phyloP scores from a whole-genome alignment of 768 basidiomycete species.

The Phlebiopsis flavidoalba region DNA sequence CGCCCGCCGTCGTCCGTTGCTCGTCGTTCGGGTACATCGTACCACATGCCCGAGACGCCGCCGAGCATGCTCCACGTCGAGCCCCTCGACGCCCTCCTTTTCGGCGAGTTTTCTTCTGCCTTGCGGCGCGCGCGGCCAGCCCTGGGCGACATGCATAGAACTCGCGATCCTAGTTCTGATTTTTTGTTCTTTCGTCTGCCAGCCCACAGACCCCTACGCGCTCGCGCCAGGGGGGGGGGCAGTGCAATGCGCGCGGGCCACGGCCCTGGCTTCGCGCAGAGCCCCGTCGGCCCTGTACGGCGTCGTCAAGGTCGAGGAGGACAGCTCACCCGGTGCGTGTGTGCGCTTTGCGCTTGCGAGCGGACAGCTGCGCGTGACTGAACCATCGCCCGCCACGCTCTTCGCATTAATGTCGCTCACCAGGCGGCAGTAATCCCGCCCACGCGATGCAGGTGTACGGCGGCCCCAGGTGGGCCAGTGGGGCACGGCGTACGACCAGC shows the following conservation, averaged over 20 bases:
- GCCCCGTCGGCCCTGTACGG: constrained; percentile 19
- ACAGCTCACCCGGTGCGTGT: constrained; percentile 29
- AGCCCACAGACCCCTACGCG: constrained; percentile 28
- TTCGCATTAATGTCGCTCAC: constrained; percentile 11
- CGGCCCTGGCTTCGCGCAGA: background rate
- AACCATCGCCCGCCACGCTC: too few relatives aligned
- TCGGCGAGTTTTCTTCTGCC: constrained; percentile 76
- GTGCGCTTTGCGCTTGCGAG: too few relatives aligned
- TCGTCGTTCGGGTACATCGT: constrained; percentile 51
- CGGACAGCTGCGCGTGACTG: too few relatives aligned
- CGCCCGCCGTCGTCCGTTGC: constrained; percentile 28
- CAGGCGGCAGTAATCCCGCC: background rate
- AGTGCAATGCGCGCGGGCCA: too few relatives aligned
- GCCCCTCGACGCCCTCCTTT: constrained; percentile 54
- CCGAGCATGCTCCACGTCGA: constrained; percentile 71
- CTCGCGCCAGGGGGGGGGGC: too few relatives aligned
- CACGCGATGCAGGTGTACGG: constrained; percentile 8
- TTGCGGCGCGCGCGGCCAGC: constrained; percentile 22
- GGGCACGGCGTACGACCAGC: constrained; percentile 13
- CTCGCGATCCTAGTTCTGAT: constrained; percentile 56
- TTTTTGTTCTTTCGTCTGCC: constrained; percentile 34
- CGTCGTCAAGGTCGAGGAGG: constrained; percentile 68
- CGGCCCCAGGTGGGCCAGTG: constrained; percentile 13
- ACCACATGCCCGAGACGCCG: constrained; percentile 66
- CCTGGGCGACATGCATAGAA: constrained; percentile 30